Conservation (phyloP, 768 basidiomycete genomes). For the Suillus sp. region DNA sequence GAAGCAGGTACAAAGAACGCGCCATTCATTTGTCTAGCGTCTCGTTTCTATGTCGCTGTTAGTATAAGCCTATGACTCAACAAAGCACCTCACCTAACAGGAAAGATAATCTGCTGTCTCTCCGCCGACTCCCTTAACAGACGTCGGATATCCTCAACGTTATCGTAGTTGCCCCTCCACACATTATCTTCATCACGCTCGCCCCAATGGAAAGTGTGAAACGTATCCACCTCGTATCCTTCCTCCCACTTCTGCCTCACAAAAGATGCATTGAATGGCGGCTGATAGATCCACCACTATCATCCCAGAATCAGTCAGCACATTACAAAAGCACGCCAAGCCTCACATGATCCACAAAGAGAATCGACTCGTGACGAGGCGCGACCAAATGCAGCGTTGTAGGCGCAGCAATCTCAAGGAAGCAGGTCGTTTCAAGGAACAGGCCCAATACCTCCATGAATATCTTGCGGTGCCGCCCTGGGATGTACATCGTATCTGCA, state of each 20-base stretch:
- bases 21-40: not conserved
- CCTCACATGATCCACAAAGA: constrained; percentile 49
- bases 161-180: constrained; percentile 38
- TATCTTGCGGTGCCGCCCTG: constrained; percentile 39
- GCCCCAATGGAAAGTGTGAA: constrained; percentile 55
- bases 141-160: constrained; percentile 40
- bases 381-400: constrained; percentile 46
- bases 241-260: constrained; percentile 48
- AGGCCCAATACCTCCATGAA: constrained; percentile 45
- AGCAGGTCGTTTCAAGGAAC: constrained; percentile 51
- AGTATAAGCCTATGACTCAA: not conserved
- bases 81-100: constrained; percentile 6
- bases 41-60: not conserved
- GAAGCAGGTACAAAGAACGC: no score
- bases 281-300: constrained; percentile 51
- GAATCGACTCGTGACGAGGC: constrained; percentile 42
- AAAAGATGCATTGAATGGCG: constrained; percentile 48
- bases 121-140: constrained; percentile 42
- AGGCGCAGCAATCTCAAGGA: constrained; percentile 51
- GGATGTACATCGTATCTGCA: constrained; percentile 51
- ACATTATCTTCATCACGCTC: constrained; percentile 36
- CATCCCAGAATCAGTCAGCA: not conserved
- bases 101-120: constrained; percentile 37
- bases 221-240: constrained; percentile 52
- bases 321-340: not conserved